Base-by-base conservation (phyloP, 352 stramenopile species). In the Globisporangium spiculum region DNA sequence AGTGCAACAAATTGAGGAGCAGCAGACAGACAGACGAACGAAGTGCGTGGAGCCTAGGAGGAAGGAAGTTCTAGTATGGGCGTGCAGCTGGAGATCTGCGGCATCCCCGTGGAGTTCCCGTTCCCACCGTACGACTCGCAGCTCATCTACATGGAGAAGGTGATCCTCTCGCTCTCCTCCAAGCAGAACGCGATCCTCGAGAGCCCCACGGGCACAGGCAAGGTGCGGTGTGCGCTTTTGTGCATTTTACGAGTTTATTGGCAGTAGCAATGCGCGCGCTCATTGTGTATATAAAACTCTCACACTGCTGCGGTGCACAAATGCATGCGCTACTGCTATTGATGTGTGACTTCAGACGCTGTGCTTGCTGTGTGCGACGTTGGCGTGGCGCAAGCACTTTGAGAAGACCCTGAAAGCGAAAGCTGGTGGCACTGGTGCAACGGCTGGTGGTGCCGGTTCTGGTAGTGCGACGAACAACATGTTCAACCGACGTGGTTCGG, bases 111-210 rank as follows among this genome's bases (percentile, higher is more conserved):
- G 71, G 90, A 98, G 68, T 99, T 99, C 73, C 97, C 97, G 26
- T 99, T 99, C 81, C 76, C 89, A 66, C 97, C 97, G 8, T 99
- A 99, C 73, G 84, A 97, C 75, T 98, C 94, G 65, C 97, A 99
- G 87, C 74, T 98, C 54, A 89, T 98, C 1, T 99, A 99, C 76
- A 99, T 99, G 97, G 80, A 91, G 72, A 97, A 96, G 61, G 97
- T 99, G 0, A 76, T 99, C 27, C 70, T 93, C 65, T 84, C 97
- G 20, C 84, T 99, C 36, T 75, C 89, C 20, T 88, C 75, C 60
- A 94, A 91, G 65, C 88, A 98, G 75, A 98, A 99, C 75, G 97
- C 97, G 9, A 90, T 99, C 54, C 83, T 99, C 26, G 97, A 99
- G 81, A 98, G 88, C 71, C 97, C 97, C 44, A 99, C 97, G 27